These are phyloP conservation scores for Diplodia corticola DNA, from an alignment of 2,329 filamentous ascomycete genomes.

Conservation along the genomic window DNA sequence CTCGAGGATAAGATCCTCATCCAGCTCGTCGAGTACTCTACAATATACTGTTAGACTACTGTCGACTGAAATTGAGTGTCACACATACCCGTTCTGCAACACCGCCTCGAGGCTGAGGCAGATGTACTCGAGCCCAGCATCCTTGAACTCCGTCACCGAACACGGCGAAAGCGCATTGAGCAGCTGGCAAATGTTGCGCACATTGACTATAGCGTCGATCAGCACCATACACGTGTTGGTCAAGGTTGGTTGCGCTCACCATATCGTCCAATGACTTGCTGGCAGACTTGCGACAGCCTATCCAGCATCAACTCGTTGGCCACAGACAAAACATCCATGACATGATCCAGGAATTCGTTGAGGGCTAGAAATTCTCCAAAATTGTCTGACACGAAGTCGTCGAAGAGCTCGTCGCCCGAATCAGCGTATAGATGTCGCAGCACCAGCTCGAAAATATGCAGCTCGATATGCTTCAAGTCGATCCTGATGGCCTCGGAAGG, in stretches of 20 bases:
- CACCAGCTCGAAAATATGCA: constrained; percentile 73
- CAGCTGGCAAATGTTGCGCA: constrained; percentile 80
- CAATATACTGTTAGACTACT: constrained; percentile 24
- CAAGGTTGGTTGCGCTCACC: constrained; percentile 46
- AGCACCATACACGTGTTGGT: constrained; percentile 30
- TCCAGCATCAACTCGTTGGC: constrained; percentile 97
- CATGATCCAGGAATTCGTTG: constrained; percentile 83
- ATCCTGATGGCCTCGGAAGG: constrained; percentile 61
- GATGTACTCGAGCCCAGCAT: constrained; percentile 84
- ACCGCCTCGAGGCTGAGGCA: constrained; percentile 89
- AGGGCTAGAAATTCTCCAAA: constrained; percentile 49
- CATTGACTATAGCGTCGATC: constrained; percentile 58
- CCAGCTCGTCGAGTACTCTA: constrained; percentile 77
- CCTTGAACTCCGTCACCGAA: constrained; percentile 80
- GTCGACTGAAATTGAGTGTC: background rate
- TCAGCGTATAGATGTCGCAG: constrained; percentile 83
- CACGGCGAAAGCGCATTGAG: constrained; percentile 85
- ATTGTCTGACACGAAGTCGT: constrained; percentile 68
- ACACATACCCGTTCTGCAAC: constrained; percentile 73
- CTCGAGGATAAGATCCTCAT: constrained; percentile 77
- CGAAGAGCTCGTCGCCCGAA: constrained; percentile 75
- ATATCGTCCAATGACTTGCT: constrained; percentile 78
- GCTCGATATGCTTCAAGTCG: constrained; percentile 78
- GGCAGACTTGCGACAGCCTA: constrained; percentile 84
- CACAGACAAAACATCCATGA: constrained; percentile 85